Evolutionary conservation across 768 basidiomycete genomes (phyloP).

Genomic region (button mushroom (Agaricus bisporus)): DNA sequence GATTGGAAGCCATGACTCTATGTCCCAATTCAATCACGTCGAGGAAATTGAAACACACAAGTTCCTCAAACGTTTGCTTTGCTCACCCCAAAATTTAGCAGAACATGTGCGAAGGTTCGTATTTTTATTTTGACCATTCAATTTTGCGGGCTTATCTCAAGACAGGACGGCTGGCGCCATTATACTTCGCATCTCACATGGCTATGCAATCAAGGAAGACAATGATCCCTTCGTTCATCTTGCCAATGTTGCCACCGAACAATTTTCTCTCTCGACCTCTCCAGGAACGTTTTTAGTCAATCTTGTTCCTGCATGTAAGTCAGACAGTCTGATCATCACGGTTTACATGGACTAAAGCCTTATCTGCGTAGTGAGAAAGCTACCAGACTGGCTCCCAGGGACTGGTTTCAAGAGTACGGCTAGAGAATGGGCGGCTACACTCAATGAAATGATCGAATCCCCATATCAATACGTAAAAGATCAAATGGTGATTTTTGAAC

Average conservation of each 20-base stretch:
- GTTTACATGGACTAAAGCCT: neutral
- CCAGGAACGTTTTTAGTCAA: conserved; percentile 45
- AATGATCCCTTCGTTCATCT: conserved; percentile 33
- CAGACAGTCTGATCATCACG: too few species aligned
- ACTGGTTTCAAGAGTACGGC: conserved; percentile 46
- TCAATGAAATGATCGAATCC: conserved; percentile 38
- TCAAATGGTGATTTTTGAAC: conserved; percentile 31
- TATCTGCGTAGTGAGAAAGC: conserved; percentile 30
- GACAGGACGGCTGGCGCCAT: conserved; percentile 36
- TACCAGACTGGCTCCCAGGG: conserved; percentile 57
- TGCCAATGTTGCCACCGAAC: conserved; percentile 31
- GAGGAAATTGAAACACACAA: conserved; percentile 33
- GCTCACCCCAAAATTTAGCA: conserved; percentile 25
- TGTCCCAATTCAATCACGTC: conserved; percentile 30
- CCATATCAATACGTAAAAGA: conserved; percentile 40
- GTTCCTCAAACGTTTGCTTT: conserved; percentile 33
- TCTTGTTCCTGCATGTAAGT: conserved; percentile 38
- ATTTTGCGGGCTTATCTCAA: too few species aligned
- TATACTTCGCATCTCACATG: conserved; percentile 39
- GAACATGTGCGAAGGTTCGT: conserved; percentile 32
- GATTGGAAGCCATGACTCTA: conserved; percentile 31
- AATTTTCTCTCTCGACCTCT: conserved; percentile 32
- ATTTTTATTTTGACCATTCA: neutral
- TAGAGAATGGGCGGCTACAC: conserved; percentile 33
- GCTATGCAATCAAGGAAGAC: conserved; percentile 32